These are phyloP conservation scores for Lentinus tigrinus DNA, from an alignment of 768 basidiomycete species.

Conservation along the genomic window DNA sequence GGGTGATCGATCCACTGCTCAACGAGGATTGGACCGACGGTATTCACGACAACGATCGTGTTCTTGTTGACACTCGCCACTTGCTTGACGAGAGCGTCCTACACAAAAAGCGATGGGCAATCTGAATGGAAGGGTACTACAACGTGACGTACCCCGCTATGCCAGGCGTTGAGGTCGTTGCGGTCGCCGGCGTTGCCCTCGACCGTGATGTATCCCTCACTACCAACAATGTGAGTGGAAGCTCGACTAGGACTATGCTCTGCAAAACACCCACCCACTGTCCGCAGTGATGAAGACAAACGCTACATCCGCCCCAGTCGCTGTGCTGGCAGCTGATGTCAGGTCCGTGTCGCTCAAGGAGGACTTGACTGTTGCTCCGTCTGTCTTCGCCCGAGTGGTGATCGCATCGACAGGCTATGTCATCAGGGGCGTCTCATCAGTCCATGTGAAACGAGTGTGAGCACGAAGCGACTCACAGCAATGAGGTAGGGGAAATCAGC, in stretches of 20 bases:
- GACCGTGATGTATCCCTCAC: slow-evolving; percentile 54
- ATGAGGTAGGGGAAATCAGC: slow-evolving; percentile 52
- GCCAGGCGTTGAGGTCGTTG: slow-evolving; percentile 29
- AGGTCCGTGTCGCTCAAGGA: slow-evolving; percentile 50
- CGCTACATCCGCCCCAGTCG: slow-evolving; percentile 50
- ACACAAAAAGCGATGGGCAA: background rate
- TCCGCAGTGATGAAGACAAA: slow-evolving; percentile 53
- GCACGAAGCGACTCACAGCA: slow-evolving; percentile 29
- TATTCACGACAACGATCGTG: slow-evolving; percentile 71
- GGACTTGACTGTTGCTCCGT: slow-evolving; percentile 44
- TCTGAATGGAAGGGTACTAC: too few relatives aligned
- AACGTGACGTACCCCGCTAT: slow-evolving; percentile 36
- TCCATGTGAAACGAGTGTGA: background rate
- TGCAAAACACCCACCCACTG: slow-evolving; percentile 19
- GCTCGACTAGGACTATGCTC: background rate
- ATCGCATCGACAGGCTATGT: slow-evolving; percentile 40
- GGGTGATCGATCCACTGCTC: slow-evolving; percentile 75
- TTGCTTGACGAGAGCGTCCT: slow-evolving; percentile 41
- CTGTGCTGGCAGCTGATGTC: slow-evolving; percentile 43
- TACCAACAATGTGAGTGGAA: slow-evolving; percentile 13
- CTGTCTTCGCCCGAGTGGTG: slow-evolving; percentile 33
- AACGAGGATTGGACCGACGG: slow-evolving; percentile 66
- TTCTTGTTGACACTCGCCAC: slow-evolving; percentile 72
- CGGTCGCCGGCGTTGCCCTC: slow-evolving; percentile 60
- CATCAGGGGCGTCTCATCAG: background rate